These are phyloP conservation scores for Penicillium sp. DNA, from an alignment of 2,329 filamentous ascomycete species.

Conservation along the genomic window DNA sequence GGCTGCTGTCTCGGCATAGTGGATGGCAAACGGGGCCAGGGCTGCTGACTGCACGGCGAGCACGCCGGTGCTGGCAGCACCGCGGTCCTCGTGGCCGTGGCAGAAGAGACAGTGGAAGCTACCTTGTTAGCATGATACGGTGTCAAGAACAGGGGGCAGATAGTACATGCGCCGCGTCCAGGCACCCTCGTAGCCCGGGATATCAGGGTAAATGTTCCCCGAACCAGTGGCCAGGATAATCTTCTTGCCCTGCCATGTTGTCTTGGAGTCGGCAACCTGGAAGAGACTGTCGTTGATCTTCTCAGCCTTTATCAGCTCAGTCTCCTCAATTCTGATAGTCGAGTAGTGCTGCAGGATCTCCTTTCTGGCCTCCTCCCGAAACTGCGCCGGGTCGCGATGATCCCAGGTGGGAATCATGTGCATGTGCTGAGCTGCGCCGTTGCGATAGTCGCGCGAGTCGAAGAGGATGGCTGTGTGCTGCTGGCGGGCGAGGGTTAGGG, in stretches of 20 bases:
- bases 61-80: conserved; percentile 43
- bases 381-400: conserved; percentile 27
- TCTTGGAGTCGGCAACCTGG: conserved; percentile 39
- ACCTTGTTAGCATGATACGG: too few species aligned
- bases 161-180: conserved; percentile 53
- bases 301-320: conserved; percentile 16
- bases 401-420: conserved; percentile 41
- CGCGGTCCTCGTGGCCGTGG: conserved; percentile 57
- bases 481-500: conserved; percentile 35
- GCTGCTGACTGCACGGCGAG: conserved; percentile 41
- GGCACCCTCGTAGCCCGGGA: conserved; percentile 51
- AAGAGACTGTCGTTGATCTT: conserved; percentile 25
- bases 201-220: conserved; percentile 48
- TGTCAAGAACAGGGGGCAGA: too few species aligned
- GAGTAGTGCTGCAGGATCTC: neutral
- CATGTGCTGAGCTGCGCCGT: conserved; percentile 41
- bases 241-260: conserved; percentile 47
- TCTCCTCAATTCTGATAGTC: conserved; percentile 1
- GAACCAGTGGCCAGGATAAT: conserved; percentile 54
- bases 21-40: conserved; percentile 30
- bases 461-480: conserved; percentile 41
- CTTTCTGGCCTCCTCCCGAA: conserved; percentile 5
- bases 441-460: conserved; percentile 41
- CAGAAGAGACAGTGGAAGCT: conserved; percentile 59
- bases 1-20: conserved; percentile 44